These are phyloP conservation scores for Terfezia claveryi DNA, from an alignment of 495 filamentous ascomycete genomes.

Conservation along the genomic window DNA sequence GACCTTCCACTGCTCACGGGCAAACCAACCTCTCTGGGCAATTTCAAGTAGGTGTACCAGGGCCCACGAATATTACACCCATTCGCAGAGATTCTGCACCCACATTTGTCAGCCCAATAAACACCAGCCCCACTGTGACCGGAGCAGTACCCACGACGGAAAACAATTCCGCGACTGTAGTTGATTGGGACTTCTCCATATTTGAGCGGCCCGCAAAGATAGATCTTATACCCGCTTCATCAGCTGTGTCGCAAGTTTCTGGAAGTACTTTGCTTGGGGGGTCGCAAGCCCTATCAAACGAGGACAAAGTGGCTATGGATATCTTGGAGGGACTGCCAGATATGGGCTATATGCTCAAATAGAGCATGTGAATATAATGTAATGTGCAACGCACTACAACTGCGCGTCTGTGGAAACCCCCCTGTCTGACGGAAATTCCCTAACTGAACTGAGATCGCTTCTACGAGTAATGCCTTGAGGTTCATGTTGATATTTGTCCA, in stretches of 20 bases:
- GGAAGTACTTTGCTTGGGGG: too few relatives aligned
- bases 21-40: not conserved
- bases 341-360: constrained; percentile 21
- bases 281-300: constrained; percentile 10
- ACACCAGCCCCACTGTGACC: too few relatives aligned
- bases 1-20: not conserved
- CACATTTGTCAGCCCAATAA: constrained; percentile 3
- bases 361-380: too few relatives aligned
- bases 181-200: constrained; percentile 3
- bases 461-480: too few relatives aligned
- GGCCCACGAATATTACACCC: not conserved
- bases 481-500: too few relatives aligned
- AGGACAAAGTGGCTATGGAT: constrained; percentile 11
- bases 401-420: too few relatives aligned
- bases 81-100: not conserved
- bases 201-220: not conserved
- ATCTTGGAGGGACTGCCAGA: constrained; percentile 21
- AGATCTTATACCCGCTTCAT: too few relatives aligned
- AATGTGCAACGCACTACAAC: too few relatives aligned
- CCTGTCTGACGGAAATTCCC: too few relatives aligned
- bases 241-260: too few relatives aligned
- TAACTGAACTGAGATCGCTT: too few relatives aligned
- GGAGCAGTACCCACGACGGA: too few relatives aligned
- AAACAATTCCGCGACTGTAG: constrained; percentile 1
- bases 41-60: not conserved